Conservation (phyloP, 306 rosid genomes). For the Pterocarpus macrocarpus region DNA sequence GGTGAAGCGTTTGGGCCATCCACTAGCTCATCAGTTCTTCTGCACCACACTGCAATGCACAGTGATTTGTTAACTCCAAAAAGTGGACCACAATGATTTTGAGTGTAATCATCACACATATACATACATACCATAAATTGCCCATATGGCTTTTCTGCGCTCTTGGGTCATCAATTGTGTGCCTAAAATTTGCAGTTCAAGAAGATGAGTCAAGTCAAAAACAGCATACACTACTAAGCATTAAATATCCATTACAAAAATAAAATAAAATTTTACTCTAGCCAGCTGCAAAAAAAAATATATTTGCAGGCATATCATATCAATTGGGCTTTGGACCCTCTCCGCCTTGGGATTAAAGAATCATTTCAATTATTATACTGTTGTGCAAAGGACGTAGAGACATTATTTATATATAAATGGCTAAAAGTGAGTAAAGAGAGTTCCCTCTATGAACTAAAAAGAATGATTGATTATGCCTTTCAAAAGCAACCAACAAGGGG, state of each 20-base stretch:
- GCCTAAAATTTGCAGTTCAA: conserved; percentile 61
- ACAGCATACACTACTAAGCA: background rate
- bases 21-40: conserved; percentile 95
- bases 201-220: conserved; percentile 28
- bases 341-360: background rate
- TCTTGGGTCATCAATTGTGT: conserved; percentile 93
- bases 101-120: no score
- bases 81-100: background rate
- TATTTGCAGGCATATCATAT: background rate
- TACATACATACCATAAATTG: conserved; percentile 77
- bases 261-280: no score
- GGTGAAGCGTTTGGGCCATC: conserved; percentile 98
- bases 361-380: background rate
- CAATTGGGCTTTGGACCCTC: background rate
- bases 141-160: conserved; percentile 90
- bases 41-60: conserved; percentile 84
- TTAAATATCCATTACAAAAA: no score
- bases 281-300: no score
- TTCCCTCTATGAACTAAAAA: background rate
- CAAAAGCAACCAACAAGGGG: no score
- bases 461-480: background rate
- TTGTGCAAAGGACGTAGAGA: background rate
- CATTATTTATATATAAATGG: background rate
- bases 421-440: no score
- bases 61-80: conserved; percentile 15